Conservation (phyloP, 2,329 filamentous ascomycete genomes). For the Apiospora sp. region DNA sequence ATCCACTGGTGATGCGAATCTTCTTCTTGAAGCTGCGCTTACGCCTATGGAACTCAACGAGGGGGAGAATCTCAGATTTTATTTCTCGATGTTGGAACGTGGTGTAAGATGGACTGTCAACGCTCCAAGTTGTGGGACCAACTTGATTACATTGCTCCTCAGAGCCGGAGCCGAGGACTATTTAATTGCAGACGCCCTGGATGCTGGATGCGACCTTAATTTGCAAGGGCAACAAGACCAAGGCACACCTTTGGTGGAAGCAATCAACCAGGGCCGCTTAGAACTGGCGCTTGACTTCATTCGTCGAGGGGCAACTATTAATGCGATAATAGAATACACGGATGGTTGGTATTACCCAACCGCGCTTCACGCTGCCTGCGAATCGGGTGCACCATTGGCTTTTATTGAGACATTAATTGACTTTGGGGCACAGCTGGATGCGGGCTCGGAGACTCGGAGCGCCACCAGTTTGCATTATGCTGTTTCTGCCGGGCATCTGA, state of each 20-base stretch:
- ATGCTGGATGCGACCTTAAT: neutral
- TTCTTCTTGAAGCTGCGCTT: neutral
- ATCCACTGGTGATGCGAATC: neutral
- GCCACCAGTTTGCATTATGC: neutral
- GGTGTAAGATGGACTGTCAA: neutral
- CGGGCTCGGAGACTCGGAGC: neutral
- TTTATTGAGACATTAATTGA: neutral
- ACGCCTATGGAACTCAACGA: too few relatives aligned
- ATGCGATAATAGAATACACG: too few relatives aligned
- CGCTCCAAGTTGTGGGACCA: neutral
- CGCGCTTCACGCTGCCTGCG: neutral
- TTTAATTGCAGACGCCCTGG: neutral
- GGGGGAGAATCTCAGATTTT: neutral
- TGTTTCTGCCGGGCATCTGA: neutral
- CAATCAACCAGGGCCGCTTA: neutral
- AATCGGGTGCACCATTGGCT: neutral
- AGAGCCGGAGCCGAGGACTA: neutral
- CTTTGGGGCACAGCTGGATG: neutral
- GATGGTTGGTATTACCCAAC: rapidly evolving
- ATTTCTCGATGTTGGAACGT: neutral
- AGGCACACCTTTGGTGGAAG: neutral
- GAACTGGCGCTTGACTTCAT: neutral
- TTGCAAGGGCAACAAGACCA: neutral
- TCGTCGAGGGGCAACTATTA: neutral
- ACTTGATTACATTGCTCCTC: neutral